phyloP scores from a whole-genome alignment of 352 stramenopile genomes.

The Aphanomyces invadans region DNA sequence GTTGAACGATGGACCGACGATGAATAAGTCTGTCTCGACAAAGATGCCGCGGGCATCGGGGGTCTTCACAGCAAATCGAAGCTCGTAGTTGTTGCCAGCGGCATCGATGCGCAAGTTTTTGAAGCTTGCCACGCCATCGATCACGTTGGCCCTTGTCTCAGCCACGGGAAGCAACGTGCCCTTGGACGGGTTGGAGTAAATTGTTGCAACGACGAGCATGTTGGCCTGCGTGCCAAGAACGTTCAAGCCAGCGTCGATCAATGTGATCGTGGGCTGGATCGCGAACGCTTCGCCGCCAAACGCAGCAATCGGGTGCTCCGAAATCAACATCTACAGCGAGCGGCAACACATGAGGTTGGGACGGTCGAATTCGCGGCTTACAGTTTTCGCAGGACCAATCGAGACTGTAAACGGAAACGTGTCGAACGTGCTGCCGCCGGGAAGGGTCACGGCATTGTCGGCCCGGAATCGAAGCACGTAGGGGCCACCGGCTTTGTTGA shows the following conservation, averaged over 20 bases:
- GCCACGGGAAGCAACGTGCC: constrained; percentile 41
- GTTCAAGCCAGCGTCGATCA: constrained; percentile 72
- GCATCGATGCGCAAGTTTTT: constrained; percentile 67
- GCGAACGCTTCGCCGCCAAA: constrained; percentile 65
- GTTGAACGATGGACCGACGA: constrained; percentile 12
- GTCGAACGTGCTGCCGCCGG: constrained; percentile 43
- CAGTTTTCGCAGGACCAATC: constrained; percentile 38
- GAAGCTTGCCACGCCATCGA: constrained; percentile 53
- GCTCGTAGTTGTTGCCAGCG: constrained; percentile 60
- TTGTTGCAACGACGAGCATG: constrained; percentile 53
- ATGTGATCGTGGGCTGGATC: constrained; percentile 64
- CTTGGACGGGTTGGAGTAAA: constrained; percentile 62
- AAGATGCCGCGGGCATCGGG: neutral
- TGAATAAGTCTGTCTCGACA: constrained; percentile 4
- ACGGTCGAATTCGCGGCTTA: constrained; percentile 21
- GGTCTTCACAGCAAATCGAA: constrained; percentile 36
- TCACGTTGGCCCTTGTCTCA: constrained; percentile 37
- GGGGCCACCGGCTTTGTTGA: constrained; percentile 67
- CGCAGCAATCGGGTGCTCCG: constrained; percentile 30
- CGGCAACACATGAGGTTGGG: neutral
- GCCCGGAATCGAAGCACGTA: constrained; percentile 69
- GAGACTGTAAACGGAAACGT: constrained; percentile 78
- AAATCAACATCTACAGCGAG: constrained; percentile 32
- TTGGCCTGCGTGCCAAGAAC: constrained; percentile 48
- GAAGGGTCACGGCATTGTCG: constrained; percentile 35